Evolutionary conservation across 108 stramenopile species (phyloP), one percentile per base, ranked within the genome.

Genomic region (Fragilariopsis cylindrus): DNA sequence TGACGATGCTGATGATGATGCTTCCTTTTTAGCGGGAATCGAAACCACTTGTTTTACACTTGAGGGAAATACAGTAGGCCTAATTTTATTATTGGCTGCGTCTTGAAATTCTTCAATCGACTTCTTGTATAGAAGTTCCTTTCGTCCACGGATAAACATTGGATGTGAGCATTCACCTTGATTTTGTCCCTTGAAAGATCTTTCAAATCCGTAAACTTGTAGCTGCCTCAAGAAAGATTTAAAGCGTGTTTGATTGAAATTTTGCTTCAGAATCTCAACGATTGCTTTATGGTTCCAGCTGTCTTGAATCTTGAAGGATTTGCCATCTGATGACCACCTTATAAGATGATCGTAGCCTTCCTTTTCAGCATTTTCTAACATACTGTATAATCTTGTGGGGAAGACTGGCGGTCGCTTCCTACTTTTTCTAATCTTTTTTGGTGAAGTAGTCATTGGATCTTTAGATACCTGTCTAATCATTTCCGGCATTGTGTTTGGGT

Each of bases 201-300:
- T 12, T 53, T 66, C 48, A 57, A 88, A 88, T 12, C 72, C 79
- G 56, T 87, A 89, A 19, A 86, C 69, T 55, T 89, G 83, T 45
- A 89, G 67, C 74, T 95, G 91, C 18, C 93, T 57, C 71, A 90
- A 89, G 70, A 96, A 93, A 49, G 85, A 85, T 41, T 89, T 82
- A 74, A 78, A 83, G 74, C 88, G 89, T 53, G 89, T 87, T 57
- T 89, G 91, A 41, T 82, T 84, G 73, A 96, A 96, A 77, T 92
- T 87, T 7, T 70, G 44, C 6, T 86, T 86, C 87, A 94, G 78
- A 55, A 92, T 70, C 8, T 81, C 55, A 8, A 70, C 49, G 92
- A 82, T 62, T 67, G 63, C 19, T 80, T 76, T 77, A 56, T 19
- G 19, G 21, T 58, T 66, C 69, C 86, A 78, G 9, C 76, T 76